Base-by-base conservation (phyloP, 2,329 filamentous ascomycete species). In the Cladophialophora psammophila region DNA sequence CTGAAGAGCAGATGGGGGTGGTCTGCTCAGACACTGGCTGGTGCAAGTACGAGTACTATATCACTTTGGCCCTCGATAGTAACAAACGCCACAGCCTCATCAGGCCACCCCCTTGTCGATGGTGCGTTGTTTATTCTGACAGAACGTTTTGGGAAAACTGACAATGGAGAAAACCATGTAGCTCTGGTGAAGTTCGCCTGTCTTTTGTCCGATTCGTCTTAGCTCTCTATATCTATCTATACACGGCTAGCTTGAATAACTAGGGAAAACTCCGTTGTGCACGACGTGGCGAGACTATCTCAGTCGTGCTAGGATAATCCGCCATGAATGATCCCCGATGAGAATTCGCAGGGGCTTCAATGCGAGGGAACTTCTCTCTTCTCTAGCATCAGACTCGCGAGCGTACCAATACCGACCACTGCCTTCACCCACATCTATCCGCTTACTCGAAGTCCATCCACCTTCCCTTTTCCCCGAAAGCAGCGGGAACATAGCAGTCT, bases 331-430 rank as follows among this genome's bases (percentile, higher is more conserved):
- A 31, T 7, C 5, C 2, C 26, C 45, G 32, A 63, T 63, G 60
- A 63, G 60, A 56, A 31, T 63, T 3, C 50, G 60, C 35, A 36
- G 60, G 26, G 60, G 60, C 6, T 63, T 63, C 31, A 63, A 63
- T 13, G 60, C 60, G 15, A 55, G 53, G 36, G 60, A 63, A 56
- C 52, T 63, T 12, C 60, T 63, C 50, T 55, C 53, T 35, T 63
- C 60, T 36, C 50, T 63, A 15, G 50, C 53, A 13, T 50, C 60
- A 18, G 60, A 63, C 10, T 45, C 53, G 10, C 60, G 60, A 4
- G 34, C 52, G 20, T 63, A 63, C 50, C 50, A 63, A n/a, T 63
- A 63, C 35, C 60, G 32, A 2, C 60, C 60, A 5, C 36, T 61
- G 7, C 59, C 60, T 15, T 63, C 53, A 42, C 50, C 60, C 6